phyloP scores from a whole-genome alignment of 257 asterid species.

The Eustoma russellianum region DNA sequence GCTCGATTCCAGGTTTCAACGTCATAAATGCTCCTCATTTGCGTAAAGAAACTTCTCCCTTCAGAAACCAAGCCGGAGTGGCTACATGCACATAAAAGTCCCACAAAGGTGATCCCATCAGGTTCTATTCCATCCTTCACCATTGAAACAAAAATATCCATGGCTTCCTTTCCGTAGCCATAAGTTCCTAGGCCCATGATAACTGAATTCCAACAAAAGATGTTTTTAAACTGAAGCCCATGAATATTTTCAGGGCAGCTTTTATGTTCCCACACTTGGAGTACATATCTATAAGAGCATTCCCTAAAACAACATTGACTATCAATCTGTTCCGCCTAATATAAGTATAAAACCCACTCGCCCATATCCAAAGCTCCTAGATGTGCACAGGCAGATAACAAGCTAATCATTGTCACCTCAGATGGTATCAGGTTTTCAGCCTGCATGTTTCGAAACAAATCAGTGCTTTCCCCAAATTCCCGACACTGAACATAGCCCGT shows the following conservation, averaged over 20 bases:
- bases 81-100: slow-evolving; percentile 26
- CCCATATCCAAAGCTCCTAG: slow-evolving; percentile 29
- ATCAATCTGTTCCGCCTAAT: slow-evolving; percentile 13
- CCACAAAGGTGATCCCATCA: slow-evolving; percentile 25
- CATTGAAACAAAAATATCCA: slow-evolving; percentile 23
- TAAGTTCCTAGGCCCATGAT: slow-evolving; percentile 22
- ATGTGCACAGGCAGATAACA: slow-evolving; percentile 28
- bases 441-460: slow-evolving; percentile 20
- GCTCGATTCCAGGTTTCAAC: slow-evolving; percentile 26
- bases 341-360: slow-evolving; percentile 23
- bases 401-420: slow-evolving; percentile 25
- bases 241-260: slow-evolving; percentile 23
- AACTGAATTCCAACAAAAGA: slow-evolving; percentile 30
- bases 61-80: slow-evolving; percentile 21
- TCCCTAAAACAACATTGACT: slow-evolving; percentile 23
- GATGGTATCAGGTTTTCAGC: slow-evolving; percentile 20
- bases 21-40: slow-evolving; percentile 17
- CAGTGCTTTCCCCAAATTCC: slow-evolving; percentile 18
- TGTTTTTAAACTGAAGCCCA: slow-evolving; percentile 15
- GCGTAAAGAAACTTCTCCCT: slow-evolving; percentile 21
- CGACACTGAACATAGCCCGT: slow-evolving; percentile 20
- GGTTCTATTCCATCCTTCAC: slow-evolving; percentile 18
- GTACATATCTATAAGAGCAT: slow-evolving; percentile 29
- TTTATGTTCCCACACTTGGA: slow-evolving; percentile 27
- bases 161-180: slow-evolving; percentile 25